phyloP scores from a whole-genome alignment of 345 rosid species.

The Arabis alpina region DNA sequence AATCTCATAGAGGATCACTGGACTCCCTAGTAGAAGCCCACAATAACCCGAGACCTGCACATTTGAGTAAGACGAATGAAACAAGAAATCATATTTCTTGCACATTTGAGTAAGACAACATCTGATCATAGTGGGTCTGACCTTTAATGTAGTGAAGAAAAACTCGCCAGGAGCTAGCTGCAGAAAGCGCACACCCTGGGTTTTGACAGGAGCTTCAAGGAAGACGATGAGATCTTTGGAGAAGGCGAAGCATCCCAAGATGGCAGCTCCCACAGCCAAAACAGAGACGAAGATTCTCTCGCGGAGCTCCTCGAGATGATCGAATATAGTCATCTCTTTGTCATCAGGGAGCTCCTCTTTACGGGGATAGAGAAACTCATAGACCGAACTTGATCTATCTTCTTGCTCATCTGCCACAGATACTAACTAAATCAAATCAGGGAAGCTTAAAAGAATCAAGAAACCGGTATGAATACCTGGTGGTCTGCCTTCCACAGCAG shows the following conservation, averaged over 20 bases:
- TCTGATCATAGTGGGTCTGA: conserved; percentile 33
- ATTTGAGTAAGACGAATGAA: neutral
- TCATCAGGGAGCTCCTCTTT: conserved; percentile 96
- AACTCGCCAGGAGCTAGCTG: conserved; percentile 98
- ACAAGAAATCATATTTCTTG: conserved; percentile 9
- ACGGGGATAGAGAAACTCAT: conserved; percentile 81
- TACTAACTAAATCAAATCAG: conserved; percentile 16
- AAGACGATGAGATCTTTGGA: conserved; percentile 82
- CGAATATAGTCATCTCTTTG: conserved; percentile 93
- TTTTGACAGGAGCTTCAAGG: conserved; percentile 98
- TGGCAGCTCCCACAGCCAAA: conserved; percentile 93
- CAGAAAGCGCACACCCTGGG: conserved; percentile 87
- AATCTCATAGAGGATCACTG: conserved; percentile 86
- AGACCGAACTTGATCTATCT: conserved; percentile 51
- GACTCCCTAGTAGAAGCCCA: conserved; percentile 95
- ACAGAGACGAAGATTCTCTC: conserved; percentile 87
- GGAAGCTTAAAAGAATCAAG: conserved; percentile 4
- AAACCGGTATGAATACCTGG: conserved; percentile 51
- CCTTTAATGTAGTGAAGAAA: conserved; percentile 97
- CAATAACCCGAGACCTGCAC: conserved; percentile 95
- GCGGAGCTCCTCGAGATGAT: conserved; percentile 94
- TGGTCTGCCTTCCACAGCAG: conserved; percentile 70
- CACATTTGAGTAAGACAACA: neutral
- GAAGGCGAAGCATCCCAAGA: conserved; percentile 88
- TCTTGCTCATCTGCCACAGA: conserved; percentile 53